Evolutionary conservation across 768 basidiomycete genomes (phyloP).

Genomic region (Tulasnella sp.): DNA sequence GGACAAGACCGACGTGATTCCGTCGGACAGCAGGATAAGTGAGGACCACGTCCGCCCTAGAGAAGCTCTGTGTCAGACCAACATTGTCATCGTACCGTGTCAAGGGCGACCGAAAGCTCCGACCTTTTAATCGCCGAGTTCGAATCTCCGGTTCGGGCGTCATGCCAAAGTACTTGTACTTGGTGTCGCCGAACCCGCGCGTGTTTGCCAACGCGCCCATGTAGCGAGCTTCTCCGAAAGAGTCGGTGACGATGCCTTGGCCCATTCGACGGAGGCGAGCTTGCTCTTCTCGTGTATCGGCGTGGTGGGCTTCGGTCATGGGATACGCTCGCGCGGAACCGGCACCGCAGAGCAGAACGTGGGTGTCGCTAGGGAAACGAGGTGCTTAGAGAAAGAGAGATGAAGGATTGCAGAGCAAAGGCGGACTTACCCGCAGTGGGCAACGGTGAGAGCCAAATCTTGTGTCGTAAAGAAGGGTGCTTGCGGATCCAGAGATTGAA

Average conservation of each 20-base stretch:
- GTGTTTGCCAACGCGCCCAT: conserved; percentile 98
- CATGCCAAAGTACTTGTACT: conserved; percentile 84
- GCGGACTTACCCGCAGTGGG: conserved; percentile 76
- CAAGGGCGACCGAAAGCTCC: conserved; percentile 80
- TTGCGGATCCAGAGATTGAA: conserved; percentile 91
- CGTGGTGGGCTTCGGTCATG: conserved; percentile 94
- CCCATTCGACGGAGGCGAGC: conserved; percentile 83
- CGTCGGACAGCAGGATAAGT: conserved; percentile 87
- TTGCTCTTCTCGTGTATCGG: conserved; percentile 84
- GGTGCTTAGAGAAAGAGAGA: conserved; percentile 38
- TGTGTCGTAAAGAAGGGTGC: conserved; percentile 80
- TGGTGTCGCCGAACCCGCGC: conserved; percentile 81
- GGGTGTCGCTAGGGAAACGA: conserved; percentile 62
- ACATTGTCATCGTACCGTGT: neutral
- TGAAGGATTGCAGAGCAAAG: neutral
- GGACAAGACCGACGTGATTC: conserved; percentile 83
- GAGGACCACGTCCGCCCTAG: conserved; percentile 81
- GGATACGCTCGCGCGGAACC: conserved; percentile 65
- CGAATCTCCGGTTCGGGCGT: conserved; percentile 90
- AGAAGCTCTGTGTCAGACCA: neutral
- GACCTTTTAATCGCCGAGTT: conserved; percentile 72
- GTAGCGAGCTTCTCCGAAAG: conserved; percentile 86
- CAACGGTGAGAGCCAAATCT: conserved; percentile 74
- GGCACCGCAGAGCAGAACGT: conserved; percentile 75
- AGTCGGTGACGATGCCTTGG: conserved; percentile 83